Base-by-base conservation (phyloP, 75 land plant genomes). In the Pinus taeda region DNA sequence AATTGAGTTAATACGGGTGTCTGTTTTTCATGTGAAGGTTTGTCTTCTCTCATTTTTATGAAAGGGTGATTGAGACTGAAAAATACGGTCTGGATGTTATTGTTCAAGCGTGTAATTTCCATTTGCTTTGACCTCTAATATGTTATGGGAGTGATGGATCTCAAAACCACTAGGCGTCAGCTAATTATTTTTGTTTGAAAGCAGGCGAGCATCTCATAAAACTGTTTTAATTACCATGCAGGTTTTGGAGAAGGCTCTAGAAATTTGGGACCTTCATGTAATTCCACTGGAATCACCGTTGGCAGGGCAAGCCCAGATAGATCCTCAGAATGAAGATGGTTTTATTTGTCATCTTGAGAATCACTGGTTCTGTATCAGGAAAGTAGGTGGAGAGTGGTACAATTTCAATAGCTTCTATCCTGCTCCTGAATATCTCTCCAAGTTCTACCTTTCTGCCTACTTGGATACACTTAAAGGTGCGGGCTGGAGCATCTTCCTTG, bases 401-500 rank as follows among this genome's bases (percentile, higher is more conserved):
- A 96, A 93, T 73, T 96, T 96, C 79, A 92, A 96, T 77, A 93
- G 97, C 64, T 84, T 93, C 13, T 88, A 84, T 80, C 89, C 94
- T 56, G 98, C 97, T 13, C 98, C 97, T 1, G 86, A 92, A 79
- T 90, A 92, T 78, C 92, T 96, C 74, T 92, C 98, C 45, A 90
- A 89, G 77, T 93, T 93, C 78, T 90, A 90, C 75, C 91, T 93
- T 17, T 91, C 97, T 24, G 98, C 98, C 57, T 92, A 87, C 73
- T 83, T 96, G 6, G 94, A 92, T 72, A 73, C 91, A 3, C 86
- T 96, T 39, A 88, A 86, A 61, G 89, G 87, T 70, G 80, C 57
- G 8, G 94, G 97, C n/a, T 96, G 97, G 98, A 91, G 94, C 82
- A 93, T 96, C 26, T 96, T 96, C 78, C 71, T 89, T 37, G 97